Percentiles rank a stretch among this genome's conserved stretches.
phyloP scores from a whole-genome alignment of 2,329 filamentous ascomycete species.

The Calonectria hawksworthii region DNA sequence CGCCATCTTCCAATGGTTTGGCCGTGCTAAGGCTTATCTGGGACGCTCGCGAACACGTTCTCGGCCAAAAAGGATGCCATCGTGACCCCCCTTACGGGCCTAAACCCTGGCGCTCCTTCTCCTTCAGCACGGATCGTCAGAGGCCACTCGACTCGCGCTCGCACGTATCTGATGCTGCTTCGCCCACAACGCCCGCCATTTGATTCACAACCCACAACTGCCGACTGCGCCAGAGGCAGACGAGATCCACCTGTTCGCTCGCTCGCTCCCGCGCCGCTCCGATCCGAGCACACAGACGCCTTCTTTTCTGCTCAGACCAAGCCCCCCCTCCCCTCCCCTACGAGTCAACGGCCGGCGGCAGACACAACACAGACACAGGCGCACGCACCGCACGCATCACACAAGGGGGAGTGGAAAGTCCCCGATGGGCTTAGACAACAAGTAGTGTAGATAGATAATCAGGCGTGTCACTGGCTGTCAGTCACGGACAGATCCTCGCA shows the following conservation, averaged over 20 bases:
- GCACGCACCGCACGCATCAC: background rate
- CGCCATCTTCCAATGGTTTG: background rate
- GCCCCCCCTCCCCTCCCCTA: background rate
- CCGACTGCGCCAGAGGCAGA: slow-evolving; percentile 4
- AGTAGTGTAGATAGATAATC: background rate
- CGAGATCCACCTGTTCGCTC: slow-evolving; percentile 20
- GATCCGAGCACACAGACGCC: slow-evolving; percentile 7
- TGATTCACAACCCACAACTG: slow-evolving; percentile 2
- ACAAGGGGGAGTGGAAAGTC: background rate
- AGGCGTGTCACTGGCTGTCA: slow-evolving; percentile 6
- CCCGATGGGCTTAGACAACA: background rate
- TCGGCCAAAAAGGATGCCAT: slow-evolving; percentile 1
- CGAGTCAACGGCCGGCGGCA: background rate
- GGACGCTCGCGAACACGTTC: background rate
- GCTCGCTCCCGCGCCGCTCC: slow-evolving; percentile 10
- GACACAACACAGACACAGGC: background rate
- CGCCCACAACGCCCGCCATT: background rate
- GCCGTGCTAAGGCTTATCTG: background rate
- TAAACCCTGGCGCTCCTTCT: background rate
- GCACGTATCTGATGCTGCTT: background rate
- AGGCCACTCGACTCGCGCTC: background rate
- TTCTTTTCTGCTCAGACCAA: background rate
- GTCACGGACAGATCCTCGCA: background rate
- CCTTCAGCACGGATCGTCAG: background rate
- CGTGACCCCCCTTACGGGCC: background rate